Evolutionary conservation across 2,329 filamentous ascomycete species (phyloP).

Genomic region (Cladophialophora exuberans): DNA sequence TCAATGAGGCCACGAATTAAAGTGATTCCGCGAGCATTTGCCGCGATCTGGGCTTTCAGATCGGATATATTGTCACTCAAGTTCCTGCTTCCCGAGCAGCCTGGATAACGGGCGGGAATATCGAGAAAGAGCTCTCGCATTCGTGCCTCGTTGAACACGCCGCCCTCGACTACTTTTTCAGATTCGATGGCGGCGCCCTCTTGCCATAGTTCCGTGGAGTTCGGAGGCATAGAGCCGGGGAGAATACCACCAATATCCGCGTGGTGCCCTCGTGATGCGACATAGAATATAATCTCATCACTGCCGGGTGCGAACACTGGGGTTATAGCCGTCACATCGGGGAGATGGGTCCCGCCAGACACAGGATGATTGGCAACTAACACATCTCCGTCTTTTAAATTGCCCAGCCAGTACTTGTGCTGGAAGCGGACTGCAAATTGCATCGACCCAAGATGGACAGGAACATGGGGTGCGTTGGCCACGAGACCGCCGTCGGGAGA

Average conservation of each 20-base stretch:
- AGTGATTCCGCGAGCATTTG: slow-evolving; percentile 82
- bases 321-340: slow-evolving; percentile 80
- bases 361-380: slow-evolving; percentile 84
- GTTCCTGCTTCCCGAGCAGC: slow-evolving; percentile 77
- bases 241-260: slow-evolving; percentile 84
- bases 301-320: slow-evolving; percentile 74
- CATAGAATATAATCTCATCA: slow-evolving; percentile 75
- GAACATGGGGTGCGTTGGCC: slow-evolving; percentile 76
- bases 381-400: slow-evolving; percentile 77
- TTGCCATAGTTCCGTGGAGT: slow-evolving; percentile 67
- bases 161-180: slow-evolving; percentile 55
- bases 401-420: slow-evolving; percentile 77
- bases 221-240: slow-evolving; percentile 82
- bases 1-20: slow-evolving; percentile 74
- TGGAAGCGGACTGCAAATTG: slow-evolving; percentile 76
- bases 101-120: slow-evolving; percentile 73
- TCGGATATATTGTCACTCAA: slow-evolving; percentile 84
- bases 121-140: slow-evolving; percentile 72
- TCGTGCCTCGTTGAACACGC: slow-evolving; percentile 73
- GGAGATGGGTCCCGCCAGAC: slow-evolving; percentile 80
- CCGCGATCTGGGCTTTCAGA: slow-evolving; percentile 82
- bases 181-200: slow-evolving; percentile 68
- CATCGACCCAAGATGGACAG: slow-evolving; percentile 79
- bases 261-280: slow-evolving; percentile 78
- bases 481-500: slow-evolving; percentile 72